Percentiles rank a stretch among this genome's conserved stretches.
Evolutionary conservation across 768 basidiomycete species (phyloP).

Genomic region (Lyophyllum shimeji): DNA sequence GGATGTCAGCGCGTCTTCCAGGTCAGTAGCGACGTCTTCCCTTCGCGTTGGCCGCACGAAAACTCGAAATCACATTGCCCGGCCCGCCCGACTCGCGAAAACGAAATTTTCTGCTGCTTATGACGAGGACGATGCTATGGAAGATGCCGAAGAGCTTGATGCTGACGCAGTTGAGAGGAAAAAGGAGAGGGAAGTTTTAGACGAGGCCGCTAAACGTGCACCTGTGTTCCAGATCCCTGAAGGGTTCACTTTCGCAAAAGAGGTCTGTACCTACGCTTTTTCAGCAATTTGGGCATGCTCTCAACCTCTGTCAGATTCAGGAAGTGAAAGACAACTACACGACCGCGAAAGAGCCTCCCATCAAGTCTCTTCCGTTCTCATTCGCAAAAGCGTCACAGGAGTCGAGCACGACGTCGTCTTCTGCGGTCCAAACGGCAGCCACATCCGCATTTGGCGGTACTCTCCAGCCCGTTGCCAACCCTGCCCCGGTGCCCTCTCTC

Average conservation of each 20-base stretch:
- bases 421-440: neutral
- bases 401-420: neutral
- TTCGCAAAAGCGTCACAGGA: slow-evolving; percentile 37
- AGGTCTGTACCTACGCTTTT: slow-evolving; percentile 35
- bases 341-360: slow-evolving; percentile 65
- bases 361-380: slow-evolving; percentile 64
- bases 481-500: neutral
- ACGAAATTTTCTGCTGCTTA: slow-evolving; percentile 69
- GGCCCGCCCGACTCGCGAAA: slow-evolving; percentile 46
- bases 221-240: slow-evolving; percentile 61
- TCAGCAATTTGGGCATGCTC: slow-evolving; percentile 2
- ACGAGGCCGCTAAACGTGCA: slow-evolving; percentile 53
- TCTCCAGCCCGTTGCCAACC: neutral
- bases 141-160: slow-evolving; percentile 38
- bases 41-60: slow-evolving; percentile 67
- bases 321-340: slow-evolving; percentile 38
- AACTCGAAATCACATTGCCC: slow-evolving; percentile 58
- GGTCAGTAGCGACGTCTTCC: slow-evolving; percentile 44
- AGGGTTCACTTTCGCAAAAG: slow-evolving; percentile 68
- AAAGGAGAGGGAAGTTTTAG: slow-evolving; percentile 46
- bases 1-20: slow-evolving; percentile 24
- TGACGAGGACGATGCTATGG: slow-evolving; percentile 49
- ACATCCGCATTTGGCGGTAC: neutral
- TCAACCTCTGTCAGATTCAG: slow-evolving; percentile 24
- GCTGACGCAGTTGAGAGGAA: slow-evolving; percentile 27